A percentile compares a stretch with the other conserved stretches of the same genome.
Conservation (phyloP, 345 rosid genomes). For the Salix suchowensis region DNA sequence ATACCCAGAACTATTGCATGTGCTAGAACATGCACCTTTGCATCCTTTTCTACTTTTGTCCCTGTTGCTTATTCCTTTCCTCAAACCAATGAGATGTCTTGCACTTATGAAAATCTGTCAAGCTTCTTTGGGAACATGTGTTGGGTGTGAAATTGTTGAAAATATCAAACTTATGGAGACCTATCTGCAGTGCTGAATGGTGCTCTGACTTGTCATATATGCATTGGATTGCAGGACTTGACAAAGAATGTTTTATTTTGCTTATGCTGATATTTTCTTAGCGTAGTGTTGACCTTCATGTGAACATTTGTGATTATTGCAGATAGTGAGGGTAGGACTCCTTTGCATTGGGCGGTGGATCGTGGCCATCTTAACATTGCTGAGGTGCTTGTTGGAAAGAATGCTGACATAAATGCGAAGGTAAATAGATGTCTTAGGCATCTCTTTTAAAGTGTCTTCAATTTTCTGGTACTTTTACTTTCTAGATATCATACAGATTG, state of each 20-base stretch:
- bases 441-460: neutral
- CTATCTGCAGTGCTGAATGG: no score
- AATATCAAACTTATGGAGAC: no score
- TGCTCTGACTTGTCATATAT: no score
- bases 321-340: constrained; percentile 91
- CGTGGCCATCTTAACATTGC: constrained; percentile 62
- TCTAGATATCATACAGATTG: neutral
- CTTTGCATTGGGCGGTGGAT: constrained; percentile 97
- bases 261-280: no score
- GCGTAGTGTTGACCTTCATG: no score
- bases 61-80: neutral
- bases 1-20: neutral
- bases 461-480: neutral
- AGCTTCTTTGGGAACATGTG: no score
- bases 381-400: constrained; percentile 52
- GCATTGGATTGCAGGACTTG: no score
- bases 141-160: no score
- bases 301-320: constrained; percentile 22
- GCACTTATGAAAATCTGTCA: no score
- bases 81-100: neutral
- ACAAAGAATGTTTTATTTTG: no score
- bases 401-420: constrained; percentile 79
- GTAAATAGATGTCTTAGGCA: constrained; percentile 24
- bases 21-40: neutral
- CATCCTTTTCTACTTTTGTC: neutral